phyloP scores from a whole-genome alignment of 1,284 basidiomycete species.

The Cryptococcus maquisensis region DNA sequence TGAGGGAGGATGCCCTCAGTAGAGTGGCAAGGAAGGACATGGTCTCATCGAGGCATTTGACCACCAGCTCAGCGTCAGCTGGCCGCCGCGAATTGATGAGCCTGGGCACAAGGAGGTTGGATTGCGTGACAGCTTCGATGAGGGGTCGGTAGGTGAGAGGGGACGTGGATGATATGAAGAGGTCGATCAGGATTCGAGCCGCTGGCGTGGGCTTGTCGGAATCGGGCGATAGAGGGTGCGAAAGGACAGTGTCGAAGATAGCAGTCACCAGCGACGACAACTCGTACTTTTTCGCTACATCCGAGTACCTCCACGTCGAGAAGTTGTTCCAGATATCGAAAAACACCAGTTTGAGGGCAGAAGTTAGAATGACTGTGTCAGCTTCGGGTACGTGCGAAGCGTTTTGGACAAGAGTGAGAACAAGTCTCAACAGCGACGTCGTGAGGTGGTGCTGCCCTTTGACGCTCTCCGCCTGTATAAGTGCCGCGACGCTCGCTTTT shows the following conservation, averaged over 20 bases:
- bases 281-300: conserved; percentile 31
- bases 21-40: conserved; percentile 28
- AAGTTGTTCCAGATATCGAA: conserved; percentile 36
- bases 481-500: conserved; percentile 21
- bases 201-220: conserved; percentile 18
- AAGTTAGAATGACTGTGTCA: conserved; percentile 23
- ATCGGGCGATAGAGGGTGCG: conserved; percentile 26
- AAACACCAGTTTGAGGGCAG: conserved; percentile 35
- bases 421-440: conserved; percentile 30
- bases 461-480: conserved; percentile 31
- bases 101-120: conserved; percentile 18
- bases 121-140: conserved; percentile 36
- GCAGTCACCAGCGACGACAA: conserved; percentile 24
- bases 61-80: conserved; percentile 27
- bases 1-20: conserved; percentile 22
- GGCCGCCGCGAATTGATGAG: conserved; percentile 22
- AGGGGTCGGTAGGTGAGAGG: conserved; percentile 39
- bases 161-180: conserved; percentile 34
- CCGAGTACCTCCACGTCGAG: conserved; percentile 37
- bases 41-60: conserved; percentile 25
- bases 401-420: conserved; percentile 24
- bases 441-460: conserved; percentile 34
- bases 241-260: conserved; percentile 29
- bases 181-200: conserved; percentile 29
- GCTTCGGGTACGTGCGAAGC: conserved; percentile 17